Conservation (phyloP, 306 rosid species). For the Cicer bijugum region DNA sequence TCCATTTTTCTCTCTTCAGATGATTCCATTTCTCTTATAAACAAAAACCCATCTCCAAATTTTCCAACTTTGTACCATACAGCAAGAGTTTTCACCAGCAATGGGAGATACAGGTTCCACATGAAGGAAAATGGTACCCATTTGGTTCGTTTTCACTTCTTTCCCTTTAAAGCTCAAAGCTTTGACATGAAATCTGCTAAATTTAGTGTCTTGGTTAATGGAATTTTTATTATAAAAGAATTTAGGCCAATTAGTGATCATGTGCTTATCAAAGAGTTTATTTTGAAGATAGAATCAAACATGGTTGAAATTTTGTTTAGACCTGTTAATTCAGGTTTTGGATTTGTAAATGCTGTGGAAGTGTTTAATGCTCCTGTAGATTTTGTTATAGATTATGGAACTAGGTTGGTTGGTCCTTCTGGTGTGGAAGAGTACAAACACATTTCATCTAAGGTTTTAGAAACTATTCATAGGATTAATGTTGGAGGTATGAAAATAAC, state of each 20-base stretch:
- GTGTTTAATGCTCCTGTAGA: slow-evolving; percentile 81
- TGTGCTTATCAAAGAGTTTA: slow-evolving; percentile 62
- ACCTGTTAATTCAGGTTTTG: slow-evolving; percentile 62
- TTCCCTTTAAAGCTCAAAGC: slow-evolving; percentile 63
- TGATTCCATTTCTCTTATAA: slow-evolving; percentile 56
- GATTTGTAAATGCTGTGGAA: slow-evolving; percentile 81
- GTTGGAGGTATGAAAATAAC: slow-evolving; percentile 85
- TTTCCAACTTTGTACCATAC: slow-evolving; percentile 60
- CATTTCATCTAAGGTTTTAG: slow-evolving; percentile 73
- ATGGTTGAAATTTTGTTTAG: slow-evolving; percentile 61
- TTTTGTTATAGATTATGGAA: slow-evolving; percentile 72
- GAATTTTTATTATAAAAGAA: slow-evolving; percentile 45
- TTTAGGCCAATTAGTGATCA: slow-evolving; percentile 44
- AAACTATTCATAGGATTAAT: slow-evolving; percentile 84
- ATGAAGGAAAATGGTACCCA: slow-evolving; percentile 72
- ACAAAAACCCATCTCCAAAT: slow-evolving; percentile 59
- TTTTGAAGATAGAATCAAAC: slow-evolving; percentile 58
- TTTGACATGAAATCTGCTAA: slow-evolving; percentile 66
- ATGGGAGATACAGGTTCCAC: slow-evolving; percentile 64
- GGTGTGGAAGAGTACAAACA: slow-evolving; percentile 59
- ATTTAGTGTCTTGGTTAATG: slow-evolving; percentile 62
- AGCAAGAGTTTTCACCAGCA: slow-evolving; percentile 75
- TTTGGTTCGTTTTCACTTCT: slow-evolving; percentile 87
- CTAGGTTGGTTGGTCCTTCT: slow-evolving; percentile 57
- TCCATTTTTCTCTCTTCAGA: slow-evolving; percentile 55